A percentile compares a stretch with the other conserved stretches of the same genome.
Evolutionary conservation across 768 basidiomycete species (phyloP).

Genomic region (Sporobolomyces roseus): DNA sequence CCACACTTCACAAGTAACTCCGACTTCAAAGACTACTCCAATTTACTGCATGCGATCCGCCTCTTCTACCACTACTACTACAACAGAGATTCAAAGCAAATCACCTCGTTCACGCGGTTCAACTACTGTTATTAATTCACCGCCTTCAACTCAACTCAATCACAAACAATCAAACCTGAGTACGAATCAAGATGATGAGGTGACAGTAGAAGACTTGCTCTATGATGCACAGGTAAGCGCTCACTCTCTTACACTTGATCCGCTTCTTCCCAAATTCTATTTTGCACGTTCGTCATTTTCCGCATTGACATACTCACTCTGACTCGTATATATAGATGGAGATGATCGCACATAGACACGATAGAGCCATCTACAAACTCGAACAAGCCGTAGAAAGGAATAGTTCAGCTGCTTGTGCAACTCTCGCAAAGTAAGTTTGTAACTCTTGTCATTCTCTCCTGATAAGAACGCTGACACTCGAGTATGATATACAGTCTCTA

Average conservation of each 20-base stretch:
- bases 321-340: too few species aligned
- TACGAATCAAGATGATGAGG: slow-evolving; percentile 4
- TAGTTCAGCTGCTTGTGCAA: slow-evolving; percentile 18
- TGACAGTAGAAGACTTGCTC: slow-evolving; percentile 16
- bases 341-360: slow-evolving; percentile 20
- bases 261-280: background rate
- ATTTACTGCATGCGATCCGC: too few species aligned
- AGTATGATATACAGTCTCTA: background rate
- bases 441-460: background rate
- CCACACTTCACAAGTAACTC: too few species aligned
- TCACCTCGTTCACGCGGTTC: too few species aligned
- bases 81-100: too few species aligned
- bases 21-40: too few species aligned
- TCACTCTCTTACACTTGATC: too few species aligned
- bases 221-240: slow-evolving; percentile 35
- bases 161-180: background rate
- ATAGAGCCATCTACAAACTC: background rate
- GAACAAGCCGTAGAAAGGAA: slow-evolving; percentile 8
- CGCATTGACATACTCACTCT: too few species aligned
- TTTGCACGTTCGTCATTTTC: slow-evolving; percentile 1
- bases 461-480: background rate
- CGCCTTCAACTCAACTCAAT: background rate
- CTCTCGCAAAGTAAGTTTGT: slow-evolving; percentile 25
- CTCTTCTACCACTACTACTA: too few species aligned
- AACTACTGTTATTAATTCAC: too few species aligned